Evolutionary conservation across 2,329 filamentous ascomycete species (phyloP).

Genomic region (Eurotiales sp.): DNA sequence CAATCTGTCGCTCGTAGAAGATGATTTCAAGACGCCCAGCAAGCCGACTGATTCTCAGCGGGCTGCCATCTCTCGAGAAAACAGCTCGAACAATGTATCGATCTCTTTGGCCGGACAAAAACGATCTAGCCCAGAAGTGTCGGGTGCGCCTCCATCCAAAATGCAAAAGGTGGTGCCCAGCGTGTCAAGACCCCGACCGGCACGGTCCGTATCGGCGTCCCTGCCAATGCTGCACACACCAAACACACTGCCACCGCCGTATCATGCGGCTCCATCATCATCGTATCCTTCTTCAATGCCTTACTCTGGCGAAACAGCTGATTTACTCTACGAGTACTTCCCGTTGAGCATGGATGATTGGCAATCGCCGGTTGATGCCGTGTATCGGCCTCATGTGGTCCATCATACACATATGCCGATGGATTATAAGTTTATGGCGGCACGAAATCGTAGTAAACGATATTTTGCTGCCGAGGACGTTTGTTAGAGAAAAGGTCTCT

Average conservation of each 20-base stretch:
- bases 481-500: conserved; percentile 23
- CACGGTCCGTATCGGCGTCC: conserved; percentile 23
- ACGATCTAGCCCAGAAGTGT: conserved; percentile 22
- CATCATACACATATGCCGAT: conserved; percentile 74
- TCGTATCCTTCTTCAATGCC: conserved; percentile 56
- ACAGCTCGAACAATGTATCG: conserved; percentile 19
- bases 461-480: conserved; percentile 65
- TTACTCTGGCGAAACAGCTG: conserved; percentile 63
- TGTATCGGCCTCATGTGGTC: conserved; percentile 88
- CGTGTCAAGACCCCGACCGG: conserved; percentile 28
- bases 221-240: conserved; percentile 27
- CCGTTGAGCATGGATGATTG: conserved; percentile 85
- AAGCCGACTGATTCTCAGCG: conserved; percentile 18
- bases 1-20: conserved; percentile 54
- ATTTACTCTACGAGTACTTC: conserved; percentile 92
- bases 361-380: conserved; percentile 84
- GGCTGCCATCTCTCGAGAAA: conserved; percentile 15
- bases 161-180: conserved; percentile 36
- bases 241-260: conserved; percentile 25
- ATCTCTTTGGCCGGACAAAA: conserved; percentile 20
- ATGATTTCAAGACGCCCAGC: conserved; percentile 44
- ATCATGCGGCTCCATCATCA: conserved; percentile 24
- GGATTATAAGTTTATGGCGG: conserved; percentile 66
- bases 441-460: conserved; percentile 63
- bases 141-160: conserved; percentile 34